Evolutionary conservation across 176 grass and related monocot genomes (phyloP).

Genomic region (Lolium perenne): DNA sequence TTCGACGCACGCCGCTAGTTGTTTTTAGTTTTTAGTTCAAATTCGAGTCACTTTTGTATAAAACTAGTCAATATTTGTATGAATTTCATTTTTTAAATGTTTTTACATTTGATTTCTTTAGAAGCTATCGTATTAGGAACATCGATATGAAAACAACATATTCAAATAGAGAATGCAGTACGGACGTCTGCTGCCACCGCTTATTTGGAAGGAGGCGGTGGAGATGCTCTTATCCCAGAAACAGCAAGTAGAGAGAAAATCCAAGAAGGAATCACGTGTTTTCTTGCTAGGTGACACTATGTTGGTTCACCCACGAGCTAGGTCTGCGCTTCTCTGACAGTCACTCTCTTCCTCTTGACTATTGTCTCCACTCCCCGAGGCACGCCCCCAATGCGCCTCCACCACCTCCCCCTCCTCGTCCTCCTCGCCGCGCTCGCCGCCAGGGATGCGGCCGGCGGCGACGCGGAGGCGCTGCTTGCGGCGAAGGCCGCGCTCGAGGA

Average conservation of each 20-base stretch:
- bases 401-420: conserved; percentile 13
- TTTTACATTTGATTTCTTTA: too few relatives aligned
- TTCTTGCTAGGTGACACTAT: conserved; percentile 29
- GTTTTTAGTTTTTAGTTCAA: too few relatives aligned
- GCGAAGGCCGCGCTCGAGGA: conserved; percentile 66
- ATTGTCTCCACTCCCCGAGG: conserved; percentile 42
- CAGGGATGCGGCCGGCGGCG: conserved; percentile 22
- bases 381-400: conserved; percentile 26
- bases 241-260: background rate
- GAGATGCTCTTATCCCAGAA: background rate
- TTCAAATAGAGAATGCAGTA: too few relatives aligned
- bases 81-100: too few relatives aligned
- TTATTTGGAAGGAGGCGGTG: too few relatives aligned
- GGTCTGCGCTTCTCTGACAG: background rate
- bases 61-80: too few relatives aligned
- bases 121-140: too few relatives aligned
- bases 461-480: conserved; percentile 59
- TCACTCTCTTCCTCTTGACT: conserved; percentile 17
- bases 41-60: too few relatives aligned
- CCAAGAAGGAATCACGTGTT: conserved; percentile 44
- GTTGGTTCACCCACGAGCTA: background rate
- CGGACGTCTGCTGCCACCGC: too few relatives aligned
- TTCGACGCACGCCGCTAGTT: too few relatives aligned
- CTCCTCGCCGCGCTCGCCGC: conserved; percentile 7
- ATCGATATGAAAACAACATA: too few relatives aligned